Conservation (phyloP, 2,329 filamentous ascomycete species). For the Colletotrichum navitas region DNA sequence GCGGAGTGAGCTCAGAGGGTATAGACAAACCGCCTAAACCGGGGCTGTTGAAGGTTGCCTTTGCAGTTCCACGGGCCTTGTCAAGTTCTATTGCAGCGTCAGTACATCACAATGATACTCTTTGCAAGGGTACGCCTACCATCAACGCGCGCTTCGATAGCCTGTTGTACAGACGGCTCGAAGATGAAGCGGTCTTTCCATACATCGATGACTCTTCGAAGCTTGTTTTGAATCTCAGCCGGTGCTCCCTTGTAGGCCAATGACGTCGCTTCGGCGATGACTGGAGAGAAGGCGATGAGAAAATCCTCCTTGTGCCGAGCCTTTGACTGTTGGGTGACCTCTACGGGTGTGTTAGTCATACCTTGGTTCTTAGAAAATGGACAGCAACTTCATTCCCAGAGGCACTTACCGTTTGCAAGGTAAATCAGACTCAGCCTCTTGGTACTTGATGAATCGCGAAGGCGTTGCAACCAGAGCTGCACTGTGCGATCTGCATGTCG, state of each 20-base stretch:
- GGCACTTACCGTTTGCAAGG: constrained; percentile 85
- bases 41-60: constrained; percentile 68
- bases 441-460: constrained; percentile 87
- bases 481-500: constrained; percentile 93
- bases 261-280: constrained; percentile 91
- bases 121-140: constrained; percentile 64
- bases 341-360: constrained; percentile 59
- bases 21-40: constrained; percentile 73
- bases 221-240: constrained; percentile 86
- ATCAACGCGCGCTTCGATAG: constrained; percentile 83
- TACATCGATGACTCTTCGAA: constrained; percentile 91
- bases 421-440: constrained; percentile 94
- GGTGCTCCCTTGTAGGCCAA: constrained; percentile 92
- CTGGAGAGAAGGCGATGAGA: constrained; percentile 87
- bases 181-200: constrained; percentile 93
- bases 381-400: neutral
- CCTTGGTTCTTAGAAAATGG: neutral
- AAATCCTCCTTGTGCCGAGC: constrained; percentile 94
- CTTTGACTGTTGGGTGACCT: constrained; percentile 96
- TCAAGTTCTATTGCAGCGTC: constrained; percentile 66
- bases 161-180: constrained; percentile 80
- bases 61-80: constrained; percentile 67
- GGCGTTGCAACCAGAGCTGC: constrained; percentile 88
- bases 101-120: constrained; percentile 28
- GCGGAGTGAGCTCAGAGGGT: constrained; percentile 80